Evolutionary conservation across 2,329 filamentous ascomycete genomes (phyloP), one percentile per base, ranked within the genome.

Genomic region (Xylariaceae sp.): DNA sequence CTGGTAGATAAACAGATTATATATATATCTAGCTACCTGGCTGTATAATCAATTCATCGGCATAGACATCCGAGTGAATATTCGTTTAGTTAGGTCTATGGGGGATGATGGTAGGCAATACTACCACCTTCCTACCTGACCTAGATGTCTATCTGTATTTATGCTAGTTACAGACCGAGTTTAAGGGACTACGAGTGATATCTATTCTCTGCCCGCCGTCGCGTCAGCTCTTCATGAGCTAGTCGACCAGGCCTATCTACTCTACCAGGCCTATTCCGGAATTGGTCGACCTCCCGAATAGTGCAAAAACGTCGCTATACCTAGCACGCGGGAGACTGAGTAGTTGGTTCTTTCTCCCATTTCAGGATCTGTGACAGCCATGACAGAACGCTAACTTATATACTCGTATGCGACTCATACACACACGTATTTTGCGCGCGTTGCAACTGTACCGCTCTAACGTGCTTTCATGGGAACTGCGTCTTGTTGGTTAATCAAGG

Each of bases 371-470:
- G 72, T 2, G 77, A 73, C 2, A 91, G 76, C 81, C 83, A 87
- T 1, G 74, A 74, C 7, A 89, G 77, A 0, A 85, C 83, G 3
- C 68, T 68, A n/a, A n/a, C n/a, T n/a, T n/a, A n/a, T n/a, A 26
- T 76, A 72, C 45, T 83, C 80, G 69, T 92, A 91, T 1, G 89
- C 85, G 3, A 90, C 87, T 18, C 89, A 83, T 43, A 92, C 82
- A 66, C 83, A 91, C 45, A 88, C 82, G 70, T 82, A 85, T 45
- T 74, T 73, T 1, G 83, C 85, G 66, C 87, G 81, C 71, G 87
- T 87, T 2, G 84, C 84, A 2, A 85, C 86, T 83, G 91, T 91
- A 20, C 89, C 89, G 50, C 88, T 87, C 89, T 89, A 92, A 73
- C 89, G 92, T 61, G 86, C 87, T 64, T 81, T 83, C 1, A 91